Percentiles rank a stretch among this genome's conserved stretches.
Conservation (phyloP, 208 protist genomes). For the Angomonas ambiguus region DNA sequence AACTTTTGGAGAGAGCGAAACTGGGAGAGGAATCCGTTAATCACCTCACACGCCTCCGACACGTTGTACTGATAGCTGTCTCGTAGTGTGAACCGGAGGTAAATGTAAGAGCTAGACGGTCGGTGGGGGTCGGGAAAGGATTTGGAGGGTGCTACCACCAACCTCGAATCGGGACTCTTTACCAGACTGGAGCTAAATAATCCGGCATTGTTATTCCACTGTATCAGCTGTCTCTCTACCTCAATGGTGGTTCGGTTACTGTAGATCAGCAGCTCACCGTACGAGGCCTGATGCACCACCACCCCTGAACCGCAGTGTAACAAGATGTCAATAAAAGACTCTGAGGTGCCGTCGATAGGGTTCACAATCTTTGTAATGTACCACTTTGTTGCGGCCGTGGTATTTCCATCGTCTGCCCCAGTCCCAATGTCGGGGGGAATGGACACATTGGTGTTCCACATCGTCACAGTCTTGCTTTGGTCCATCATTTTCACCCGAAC, state of each 20-base stretch:
- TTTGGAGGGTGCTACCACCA: background rate
- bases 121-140: background rate
- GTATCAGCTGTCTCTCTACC: background rate
- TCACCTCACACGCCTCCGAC: constrained; percentile 5
- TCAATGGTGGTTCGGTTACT: background rate
- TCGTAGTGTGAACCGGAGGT: background rate
- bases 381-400: constrained; percentile 10
- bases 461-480: constrained; percentile 4
- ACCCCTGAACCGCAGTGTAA: constrained; percentile 15
- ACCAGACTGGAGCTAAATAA: background rate
- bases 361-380: background rate
- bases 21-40: constrained; percentile 13
- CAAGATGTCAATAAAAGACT: constrained; percentile 15
- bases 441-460: constrained; percentile 8
- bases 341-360: constrained; percentile 11
- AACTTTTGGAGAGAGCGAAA: background rate
- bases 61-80: constrained; percentile 26
- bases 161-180: background rate
- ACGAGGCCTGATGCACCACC: constrained; percentile 27
- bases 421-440: background rate
- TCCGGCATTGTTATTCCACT: background rate
- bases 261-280: constrained; percentile 21
- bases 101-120: background rate
- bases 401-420: background rate
- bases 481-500: constrained; percentile 8